Base-by-base conservation (phyloP, 495 filamentous ascomycete species). In the Neurospora sp. region DNA sequence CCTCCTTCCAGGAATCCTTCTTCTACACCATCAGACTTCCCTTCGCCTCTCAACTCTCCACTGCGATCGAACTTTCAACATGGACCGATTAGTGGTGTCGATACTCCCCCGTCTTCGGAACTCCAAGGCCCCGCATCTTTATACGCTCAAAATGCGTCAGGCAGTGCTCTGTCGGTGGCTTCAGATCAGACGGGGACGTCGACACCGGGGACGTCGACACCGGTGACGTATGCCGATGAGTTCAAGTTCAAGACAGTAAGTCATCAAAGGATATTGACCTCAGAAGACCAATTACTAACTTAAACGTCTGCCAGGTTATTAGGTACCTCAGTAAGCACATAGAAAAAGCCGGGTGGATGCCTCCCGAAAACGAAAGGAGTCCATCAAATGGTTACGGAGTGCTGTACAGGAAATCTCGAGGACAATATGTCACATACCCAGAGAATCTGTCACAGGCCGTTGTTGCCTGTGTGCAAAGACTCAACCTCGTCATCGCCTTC, bases 281-380 rank as follows among this genome's bases (percentile, higher is more conserved):
- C 18, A 42, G 41, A 20, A 44, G 27, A 69, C 40, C 5, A 20
- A 11, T 7, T 5, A 20, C 14, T 53, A 3, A 91, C 71, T 90
- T 91, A 71, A 90, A 89, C 74, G 87, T 89, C 76, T 88, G 90
- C 72, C 86, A 92, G 69, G 92, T 92, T 89, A 89, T 89, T 42
- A 92, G 88, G 73, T 92, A 89, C 74, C 81, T 93, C n/a, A 89
- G 89, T 79, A 91, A 92, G 73, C 89, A 91, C 75, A 88, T 91
- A 78, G 89, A 86, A 39, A 81, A 84, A n/a, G 83, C 85, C 72
- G 80, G 91, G 44, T 93, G 91, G 91, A 85, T 91, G 10, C 86
- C 85, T 18, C 38, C 70, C 40, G 70, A 68, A 4, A 18, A 27
- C 1, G 53, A 86, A 89, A 74, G 84, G 83, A 14, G 85, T 79